These are phyloP conservation scores for Fraxinus latifolia DNA, from an alignment of 305 asterid genomes.

Conservation along the genomic window DNA sequence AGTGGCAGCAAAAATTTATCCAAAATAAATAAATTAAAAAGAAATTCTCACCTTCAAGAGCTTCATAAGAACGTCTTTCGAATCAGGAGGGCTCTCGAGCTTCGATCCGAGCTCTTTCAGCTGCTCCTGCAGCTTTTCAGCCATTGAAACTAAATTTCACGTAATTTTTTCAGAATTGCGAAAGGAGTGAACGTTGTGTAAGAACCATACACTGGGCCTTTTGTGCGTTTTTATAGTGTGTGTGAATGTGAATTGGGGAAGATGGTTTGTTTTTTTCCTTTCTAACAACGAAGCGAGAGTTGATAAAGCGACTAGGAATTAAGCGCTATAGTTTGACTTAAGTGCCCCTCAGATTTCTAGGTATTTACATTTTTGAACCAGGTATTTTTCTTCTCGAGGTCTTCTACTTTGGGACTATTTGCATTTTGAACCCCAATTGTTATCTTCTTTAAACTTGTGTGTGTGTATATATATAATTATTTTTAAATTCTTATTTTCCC, in stretches of 20 bases:
- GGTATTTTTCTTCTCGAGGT: neutral
- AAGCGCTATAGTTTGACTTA: neutral
- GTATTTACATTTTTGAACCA: neutral
- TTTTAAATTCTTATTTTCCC: too few relatives aligned
- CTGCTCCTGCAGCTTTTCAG: conserved; percentile 69
- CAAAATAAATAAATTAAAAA: neutral
- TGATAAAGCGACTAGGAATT: neutral
- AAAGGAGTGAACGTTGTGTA: conserved; percentile 14
- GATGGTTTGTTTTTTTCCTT: conserved; percentile 9
- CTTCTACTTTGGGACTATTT: neutral
- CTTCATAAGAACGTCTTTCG: conserved; percentile 75
- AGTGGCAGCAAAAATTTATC: conserved; percentile 6
- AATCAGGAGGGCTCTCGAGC: conserved; percentile 63
- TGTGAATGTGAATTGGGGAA: conserved; percentile 11
- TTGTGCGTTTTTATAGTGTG: conserved; percentile 18
- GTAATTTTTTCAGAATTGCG: conserved; percentile 27
- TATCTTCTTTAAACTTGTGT: neutral
- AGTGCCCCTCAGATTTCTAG: neutral
- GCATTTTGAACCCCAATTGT: neutral
- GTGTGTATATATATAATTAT: too few relatives aligned
- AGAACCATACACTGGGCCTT: conserved; percentile 21
- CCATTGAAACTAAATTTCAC: conserved; percentile 38
- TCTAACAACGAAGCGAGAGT: conserved; percentile 36
- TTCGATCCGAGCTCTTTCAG: conserved; percentile 81
- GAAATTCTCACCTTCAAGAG: conserved; percentile 57